These are phyloP conservation scores for Diaporthe sp. DNA, from an alignment of 2,329 filamentous ascomycete species.

Conservation along the genomic window DNA sequence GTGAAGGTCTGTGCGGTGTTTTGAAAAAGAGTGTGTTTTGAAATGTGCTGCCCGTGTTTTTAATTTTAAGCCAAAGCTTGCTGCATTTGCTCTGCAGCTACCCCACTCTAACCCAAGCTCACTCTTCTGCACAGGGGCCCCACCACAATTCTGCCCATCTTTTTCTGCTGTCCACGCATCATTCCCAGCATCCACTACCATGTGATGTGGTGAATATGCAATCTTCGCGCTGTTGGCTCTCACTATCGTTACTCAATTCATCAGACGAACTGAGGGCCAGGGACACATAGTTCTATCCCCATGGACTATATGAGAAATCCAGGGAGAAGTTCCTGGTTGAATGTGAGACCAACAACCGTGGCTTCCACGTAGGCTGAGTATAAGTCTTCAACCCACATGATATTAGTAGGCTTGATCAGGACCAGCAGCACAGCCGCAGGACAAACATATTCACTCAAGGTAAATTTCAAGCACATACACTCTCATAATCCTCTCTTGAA, in stretches of 20 bases:
- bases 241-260: neutral
- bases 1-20: neutral
- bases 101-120: too few relatives aligned
- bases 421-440: neutral
- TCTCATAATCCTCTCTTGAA: too few relatives aligned
- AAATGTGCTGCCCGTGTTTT: neutral
- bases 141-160: neutral
- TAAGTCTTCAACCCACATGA: neutral
- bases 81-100: neutral
- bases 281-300: neutral
- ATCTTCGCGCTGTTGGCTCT: neutral
- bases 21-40: neutral
- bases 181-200: neutral
- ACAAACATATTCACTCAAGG: neutral
- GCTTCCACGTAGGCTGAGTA: neutral
- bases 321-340: neutral
- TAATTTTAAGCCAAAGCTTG: too few relatives aligned
- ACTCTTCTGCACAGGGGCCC: neutral
- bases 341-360: neutral
- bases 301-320: neutral
- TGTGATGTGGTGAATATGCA: neutral
- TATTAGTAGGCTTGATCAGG: neutral
- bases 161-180: neutral
- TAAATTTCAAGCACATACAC: neutral
- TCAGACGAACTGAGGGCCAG: neutral